These are phyloP conservation scores for Jamesozyma piceae DNA, from an alignment of 805 yeast genomes.

Conservation along the genomic window DNA sequence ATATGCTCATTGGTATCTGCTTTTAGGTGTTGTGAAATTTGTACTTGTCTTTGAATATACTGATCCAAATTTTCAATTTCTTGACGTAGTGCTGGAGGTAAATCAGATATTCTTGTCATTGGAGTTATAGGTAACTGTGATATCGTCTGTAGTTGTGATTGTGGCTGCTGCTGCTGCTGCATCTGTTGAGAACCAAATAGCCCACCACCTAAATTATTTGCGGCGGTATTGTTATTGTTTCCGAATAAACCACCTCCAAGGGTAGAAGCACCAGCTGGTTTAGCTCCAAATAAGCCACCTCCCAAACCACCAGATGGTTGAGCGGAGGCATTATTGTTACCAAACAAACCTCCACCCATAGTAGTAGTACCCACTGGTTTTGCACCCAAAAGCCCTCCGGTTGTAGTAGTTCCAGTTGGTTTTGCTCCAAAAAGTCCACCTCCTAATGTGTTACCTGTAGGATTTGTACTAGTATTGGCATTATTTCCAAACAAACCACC, in stretches of 20 bases:
- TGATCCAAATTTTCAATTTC: constrained; percentile 64
- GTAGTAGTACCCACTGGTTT: constrained; percentile 10
- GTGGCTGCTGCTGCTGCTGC: constrained; percentile 23
- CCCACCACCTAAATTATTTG: constrained; percentile 19
- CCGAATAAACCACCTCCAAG: constrained; percentile 30
- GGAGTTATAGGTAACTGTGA: constrained; percentile 48
- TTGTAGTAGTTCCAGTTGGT: constrained; percentile 9
- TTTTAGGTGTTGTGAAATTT: constrained; percentile 58
- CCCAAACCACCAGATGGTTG: background rate
- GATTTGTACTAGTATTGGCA: constrained; percentile 1
- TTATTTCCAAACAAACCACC: constrained; percentile 31
- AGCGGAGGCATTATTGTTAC: constrained; percentile 17
- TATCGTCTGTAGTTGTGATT: constrained; percentile 36
- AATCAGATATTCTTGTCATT: constrained; percentile 64
- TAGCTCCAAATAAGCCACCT: constrained; percentile 23
- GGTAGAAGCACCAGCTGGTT: constrained; percentile 3
- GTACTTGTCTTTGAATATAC: constrained; percentile 64
- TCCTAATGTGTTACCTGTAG: constrained; percentile 1
- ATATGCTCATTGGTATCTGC: constrained; percentile 54
- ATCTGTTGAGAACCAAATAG: constrained; percentile 28
- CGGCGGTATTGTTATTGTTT: constrained; percentile 4
- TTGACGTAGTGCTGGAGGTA: constrained; percentile 60
- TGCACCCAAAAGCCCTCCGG: constrained; percentile 16
- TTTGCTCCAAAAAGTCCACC: constrained; percentile 24
- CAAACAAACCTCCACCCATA: constrained; percentile 27